These are phyloP conservation scores for Galeopsis tetrahit DNA, from an alignment of 257 asterid genomes.

Conservation along the genomic window DNA sequence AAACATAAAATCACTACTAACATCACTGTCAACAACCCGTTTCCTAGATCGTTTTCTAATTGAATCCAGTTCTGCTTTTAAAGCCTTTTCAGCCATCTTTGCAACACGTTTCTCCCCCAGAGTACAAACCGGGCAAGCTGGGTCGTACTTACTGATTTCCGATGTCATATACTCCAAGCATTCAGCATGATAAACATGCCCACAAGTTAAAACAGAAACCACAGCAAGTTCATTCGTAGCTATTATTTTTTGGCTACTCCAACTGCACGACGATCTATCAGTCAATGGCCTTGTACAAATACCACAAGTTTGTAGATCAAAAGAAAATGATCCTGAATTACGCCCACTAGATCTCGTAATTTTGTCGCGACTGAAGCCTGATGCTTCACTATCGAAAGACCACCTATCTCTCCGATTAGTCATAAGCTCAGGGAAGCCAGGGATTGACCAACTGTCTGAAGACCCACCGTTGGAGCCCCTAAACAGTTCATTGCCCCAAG, in stretches of 20 bases:
- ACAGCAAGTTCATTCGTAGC: constrained; percentile 77
- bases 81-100: constrained; percentile 84
- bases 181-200: constrained; percentile 92
- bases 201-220: constrained; percentile 85
- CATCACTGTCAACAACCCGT: constrained; percentile 67
- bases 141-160: constrained; percentile 81
- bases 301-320: constrained; percentile 83
- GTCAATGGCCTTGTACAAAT: constrained; percentile 75
- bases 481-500: constrained; percentile 76
- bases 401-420: constrained; percentile 74
- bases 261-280: constrained; percentile 76
- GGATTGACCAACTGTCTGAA: constrained; percentile 85
- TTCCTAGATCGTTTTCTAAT: constrained; percentile 64
- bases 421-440: constrained; percentile 70
- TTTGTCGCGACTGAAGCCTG: constrained; percentile 63
- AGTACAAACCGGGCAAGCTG: constrained; percentile 91
- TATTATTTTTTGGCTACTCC: constrained; percentile 65
- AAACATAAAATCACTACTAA: constrained; percentile 47
- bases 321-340: constrained; percentile 51
- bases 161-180: constrained; percentile 93
- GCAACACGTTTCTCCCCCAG: constrained; percentile 77
- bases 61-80: constrained; percentile 77
- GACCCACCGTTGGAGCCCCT: constrained; percentile 83
- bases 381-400: constrained; percentile 93
- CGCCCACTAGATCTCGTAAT: constrained; percentile 58